These are phyloP conservation scores for Ganoderma multipileum DNA, from an alignment of 1,284 basidiomycete species.

Conservation along the genomic window DNA sequence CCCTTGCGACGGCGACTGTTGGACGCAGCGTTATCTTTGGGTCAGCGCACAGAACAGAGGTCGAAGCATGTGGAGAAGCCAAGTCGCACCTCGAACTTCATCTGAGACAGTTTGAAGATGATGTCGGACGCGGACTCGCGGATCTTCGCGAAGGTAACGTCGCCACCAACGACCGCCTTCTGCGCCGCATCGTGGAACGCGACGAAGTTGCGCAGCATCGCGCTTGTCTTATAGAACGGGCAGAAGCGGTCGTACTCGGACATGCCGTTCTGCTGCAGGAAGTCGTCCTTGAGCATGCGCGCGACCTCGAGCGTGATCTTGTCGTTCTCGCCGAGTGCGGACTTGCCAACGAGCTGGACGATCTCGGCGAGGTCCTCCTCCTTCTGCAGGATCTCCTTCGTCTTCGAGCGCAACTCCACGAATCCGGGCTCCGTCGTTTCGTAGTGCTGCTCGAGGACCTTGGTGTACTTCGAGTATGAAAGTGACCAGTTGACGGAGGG, in stretches of 20 bases:
- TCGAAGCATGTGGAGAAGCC: slow-evolving; percentile 28
- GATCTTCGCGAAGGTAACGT: slow-evolving; percentile 93
- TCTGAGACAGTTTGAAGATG: slow-evolving; percentile 96
- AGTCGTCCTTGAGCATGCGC: slow-evolving; percentile 97
- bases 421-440: slow-evolving; percentile 93
- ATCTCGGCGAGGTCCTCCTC: slow-evolving; percentile 99
- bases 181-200: slow-evolving; percentile 92
- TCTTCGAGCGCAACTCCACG: slow-evolving; percentile 88
- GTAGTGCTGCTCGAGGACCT: slow-evolving; percentile 94
- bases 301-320: slow-evolving; percentile 99
- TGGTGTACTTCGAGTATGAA: slow-evolving; percentile 99
- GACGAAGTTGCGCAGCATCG: slow-evolving; percentile 96
- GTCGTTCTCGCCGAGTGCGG: slow-evolving; percentile 95
- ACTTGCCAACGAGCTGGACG: slow-evolving; percentile 98
- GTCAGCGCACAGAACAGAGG: slow-evolving; percentile 1
- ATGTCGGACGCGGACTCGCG: slow-evolving; percentile 89
- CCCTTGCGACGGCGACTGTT: slow-evolving; percentile 84
- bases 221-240: slow-evolving; percentile 98
- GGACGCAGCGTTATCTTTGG: slow-evolving; percentile 6
- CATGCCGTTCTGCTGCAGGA: slow-evolving; percentile 99
- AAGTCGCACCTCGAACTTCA: slow-evolving; percentile 93
- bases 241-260: slow-evolving; percentile 98
- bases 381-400: slow-evolving; percentile 98
- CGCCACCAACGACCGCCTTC: slow-evolving; percentile 85
- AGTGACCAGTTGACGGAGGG: slow-evolving; percentile 99